Base-by-base conservation (phyloP, 805 yeast genomes). In the Ogataea saltuana region DNA sequence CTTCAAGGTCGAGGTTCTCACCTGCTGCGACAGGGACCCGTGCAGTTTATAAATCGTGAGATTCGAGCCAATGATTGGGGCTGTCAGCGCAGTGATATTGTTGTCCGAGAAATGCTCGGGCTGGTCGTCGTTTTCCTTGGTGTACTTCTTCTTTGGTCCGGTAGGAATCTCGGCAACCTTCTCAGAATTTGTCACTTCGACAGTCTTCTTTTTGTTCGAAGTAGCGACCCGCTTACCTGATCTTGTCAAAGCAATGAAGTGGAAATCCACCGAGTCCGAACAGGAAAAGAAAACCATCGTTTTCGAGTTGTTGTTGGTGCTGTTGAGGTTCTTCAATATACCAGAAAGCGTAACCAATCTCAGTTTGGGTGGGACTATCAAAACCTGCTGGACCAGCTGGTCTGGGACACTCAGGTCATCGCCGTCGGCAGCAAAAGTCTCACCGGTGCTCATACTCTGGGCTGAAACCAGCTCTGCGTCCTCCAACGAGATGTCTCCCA, bases 201-300 rank as follows among this genome's bases (percentile, higher is more conserved):
- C 41, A 21, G 5, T 18, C 18, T 49, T 54, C 65, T 12, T 55
- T 58, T 36, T 67, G 66, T 38, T 59, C 6, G 43, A 34, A 9
- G 45, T 39, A 20, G 29, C 20, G 2, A 43, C 60, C 20, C 44
- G 61, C 37, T 65, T 64, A 3, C 88, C 87, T 33, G 72, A 75
- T 44, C 83, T 72, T 1, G 86, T 75, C 53, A 95, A 80, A 0
- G 81, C 84, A 34, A 79, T 76, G 63, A 81, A 88, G 65, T 93
- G 97, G 69, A 86, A 93, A 54, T 93, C 90, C 17, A 95, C 98
- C n/a, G 96, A 85, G 60, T 91, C 98, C 0, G 98, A 81, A 68
- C 99, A 91, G 11, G 97, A 85, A 51, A 90, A 76, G 63, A 93
- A 93, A 0, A 93, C 88, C 61, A 93, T 83, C 1, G 88, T 80